phyloP scores from a whole-genome alignment of 2,329 filamentous ascomycete species.

The Colletotrichum brevisporum region DNA sequence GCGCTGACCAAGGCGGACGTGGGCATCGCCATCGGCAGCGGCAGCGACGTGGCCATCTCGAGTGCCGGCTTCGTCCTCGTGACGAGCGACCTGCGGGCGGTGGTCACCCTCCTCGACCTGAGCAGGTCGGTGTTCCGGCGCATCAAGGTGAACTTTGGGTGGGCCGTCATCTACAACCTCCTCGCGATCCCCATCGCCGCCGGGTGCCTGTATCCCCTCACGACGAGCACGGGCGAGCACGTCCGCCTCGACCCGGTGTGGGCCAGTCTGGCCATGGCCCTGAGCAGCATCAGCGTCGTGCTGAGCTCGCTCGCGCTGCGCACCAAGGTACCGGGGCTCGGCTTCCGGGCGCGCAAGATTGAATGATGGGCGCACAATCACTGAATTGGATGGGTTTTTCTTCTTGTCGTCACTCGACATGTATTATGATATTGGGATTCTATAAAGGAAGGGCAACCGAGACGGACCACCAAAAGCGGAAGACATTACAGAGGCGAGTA shows the following conservation, averaged over 20 bases:
- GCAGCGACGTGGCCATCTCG: slow-evolving; percentile 86
- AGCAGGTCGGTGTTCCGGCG: slow-evolving; percentile 80
- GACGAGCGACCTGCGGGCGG: slow-evolving; percentile 76
- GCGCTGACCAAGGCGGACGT: slow-evolving; percentile 86
- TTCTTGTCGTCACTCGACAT: not conserved
- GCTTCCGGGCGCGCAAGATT: slow-evolving; percentile 57
- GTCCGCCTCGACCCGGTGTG: slow-evolving; percentile 82
- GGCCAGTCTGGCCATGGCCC: slow-evolving; percentile 92
- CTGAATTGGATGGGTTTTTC: not conserved
- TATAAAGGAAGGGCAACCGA: not conserved
- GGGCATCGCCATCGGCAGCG: slow-evolving; percentile 86
- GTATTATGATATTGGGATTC: not conserved
- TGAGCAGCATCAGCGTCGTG: slow-evolving; percentile 92
- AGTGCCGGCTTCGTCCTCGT: slow-evolving; percentile 88
- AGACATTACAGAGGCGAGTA: not conserved
- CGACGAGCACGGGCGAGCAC: slow-evolving; percentile 63
- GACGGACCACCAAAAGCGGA: not conserved
- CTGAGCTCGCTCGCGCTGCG: slow-evolving; percentile 83
- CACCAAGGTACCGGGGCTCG: slow-evolving; percentile 58
- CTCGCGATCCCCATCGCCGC: slow-evolving; percentile 85
- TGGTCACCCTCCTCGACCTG: slow-evolving; percentile 81
- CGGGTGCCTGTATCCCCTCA: slow-evolving; percentile 78
- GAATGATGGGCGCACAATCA: not conserved
- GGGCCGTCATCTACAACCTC: slow-evolving; percentile 88
- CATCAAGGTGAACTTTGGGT: slow-evolving; percentile 87